Percentiles rank a stretch among this genome's conserved stretches.
These are phyloP conservation scores for Zangia roseola DNA, from an alignment of 768 basidiomycete genomes.

Conservation along the genomic window DNA sequence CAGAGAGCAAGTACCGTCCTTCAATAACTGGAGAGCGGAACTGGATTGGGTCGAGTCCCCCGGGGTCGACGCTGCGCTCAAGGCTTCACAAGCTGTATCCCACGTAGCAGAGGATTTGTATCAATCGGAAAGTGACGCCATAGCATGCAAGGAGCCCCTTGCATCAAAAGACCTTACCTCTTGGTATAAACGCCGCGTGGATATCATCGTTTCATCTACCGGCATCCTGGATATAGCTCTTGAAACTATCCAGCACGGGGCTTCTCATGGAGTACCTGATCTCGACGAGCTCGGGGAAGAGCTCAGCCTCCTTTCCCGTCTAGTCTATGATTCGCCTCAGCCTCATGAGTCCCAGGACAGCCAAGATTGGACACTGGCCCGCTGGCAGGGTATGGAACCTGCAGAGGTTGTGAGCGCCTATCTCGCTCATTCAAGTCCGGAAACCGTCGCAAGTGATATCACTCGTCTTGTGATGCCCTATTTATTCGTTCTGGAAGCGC, in stretches of 20 bases:
- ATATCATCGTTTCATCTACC: conserved; percentile 56
- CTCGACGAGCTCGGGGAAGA: conserved; percentile 92
- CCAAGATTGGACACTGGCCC: conserved; percentile 73
- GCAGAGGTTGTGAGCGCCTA: conserved; percentile 70
- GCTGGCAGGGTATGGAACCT: conserved; percentile 72
- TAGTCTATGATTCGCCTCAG: conserved; percentile 79
- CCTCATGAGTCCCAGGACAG: conserved; percentile 37
- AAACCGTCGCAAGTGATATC: conserved; percentile 66
- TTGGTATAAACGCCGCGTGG: conserved; percentile 77
- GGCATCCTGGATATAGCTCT: conserved; percentile 83
- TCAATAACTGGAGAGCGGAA: conserved; percentile 48
- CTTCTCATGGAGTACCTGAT: conserved; percentile 70
- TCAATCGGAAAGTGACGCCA: conserved; percentile 8
- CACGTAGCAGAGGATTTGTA: conserved; percentile 10
- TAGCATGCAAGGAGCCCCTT: conserved; percentile 8
- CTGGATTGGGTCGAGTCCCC: conserved; percentile 59
- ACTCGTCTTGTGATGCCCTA: conserved; percentile 84
- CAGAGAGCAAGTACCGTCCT: conserved; percentile 36
- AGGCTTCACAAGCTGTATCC: conserved; percentile 21
- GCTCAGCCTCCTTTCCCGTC: conserved; percentile 77
- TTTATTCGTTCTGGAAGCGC: conserved; percentile 87
- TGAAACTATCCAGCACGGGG: conserved; percentile 80
- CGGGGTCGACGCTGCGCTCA: conserved; percentile 43
- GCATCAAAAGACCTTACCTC: conserved; percentile 42
- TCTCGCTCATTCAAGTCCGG: conserved; percentile 66